Evolutionary conservation across 352 stramenopile genomes (phyloP), one percentile per base, ranked within the genome.

Genomic region (Globisporangium nagaii): DNA sequence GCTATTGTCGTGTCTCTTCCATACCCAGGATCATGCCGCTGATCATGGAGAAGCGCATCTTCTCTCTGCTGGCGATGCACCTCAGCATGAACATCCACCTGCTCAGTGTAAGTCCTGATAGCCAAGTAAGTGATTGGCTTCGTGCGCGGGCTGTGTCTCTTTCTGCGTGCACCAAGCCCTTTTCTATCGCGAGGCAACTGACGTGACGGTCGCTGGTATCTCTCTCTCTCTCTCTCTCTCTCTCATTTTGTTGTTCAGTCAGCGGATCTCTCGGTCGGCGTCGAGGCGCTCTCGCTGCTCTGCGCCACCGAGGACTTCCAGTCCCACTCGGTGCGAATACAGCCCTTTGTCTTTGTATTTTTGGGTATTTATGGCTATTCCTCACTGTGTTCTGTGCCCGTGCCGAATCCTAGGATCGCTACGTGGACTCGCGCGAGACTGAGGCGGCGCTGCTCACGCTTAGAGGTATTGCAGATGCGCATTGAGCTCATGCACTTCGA

Each of bases 271-370:
- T 62, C 66, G 9, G 68, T 86, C 2, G 84, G 77, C 1, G 68
- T 73, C 28, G 80, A 95, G 52, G 71, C 81, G 0, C 69, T 97
- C 27, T 68, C 80, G 9, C 68, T 92, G 15, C 70, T 96, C 22
- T 88, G 81, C 62, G 81, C 68, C 48, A 88, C 84, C 28, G 86
- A 96, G 62, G 84, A 96, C 66, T 95, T 93, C 46, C 75, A 84
- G 53, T 87, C 80, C 17, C 76, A 87, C 36, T 53, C 66, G 37
- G 70, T 79, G 55, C 52, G 59, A 50, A n/a, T n/a, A n/a, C n/a
- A n/a, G n/a, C n/a, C n/a, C n/a, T n/a, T n/a, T n/a, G n/a, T n/a
- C n/a, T n/a, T n/a, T n/a, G n/a, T n/a, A n/a, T n/a, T n/a, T n/a
- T n/a, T n/a, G n/a, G n/a, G n/a, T n/a, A n/a, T n/a, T n/a, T n/a